These are phyloP conservation scores for Citrus medica DNA, from an alignment of 345 rosid species.

Conservation along the genomic window DNA sequence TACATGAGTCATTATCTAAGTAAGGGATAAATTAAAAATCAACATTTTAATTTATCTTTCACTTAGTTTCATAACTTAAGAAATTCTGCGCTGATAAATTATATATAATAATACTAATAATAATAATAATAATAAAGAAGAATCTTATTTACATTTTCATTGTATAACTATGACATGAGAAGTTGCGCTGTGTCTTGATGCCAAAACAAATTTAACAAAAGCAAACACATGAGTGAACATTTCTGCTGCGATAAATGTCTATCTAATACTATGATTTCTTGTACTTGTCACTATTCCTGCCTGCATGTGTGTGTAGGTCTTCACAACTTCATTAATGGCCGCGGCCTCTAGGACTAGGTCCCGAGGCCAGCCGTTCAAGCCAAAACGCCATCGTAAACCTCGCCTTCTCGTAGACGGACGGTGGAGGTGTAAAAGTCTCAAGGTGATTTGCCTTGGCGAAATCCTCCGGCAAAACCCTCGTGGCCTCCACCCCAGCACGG, in stretches of 20 bases:
- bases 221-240: neutral
- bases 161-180: neutral
- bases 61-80: too few species aligned
- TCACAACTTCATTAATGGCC: slow-evolving; percentile 2
- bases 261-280: neutral
- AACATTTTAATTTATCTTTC: too few species aligned
- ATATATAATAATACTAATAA: too few species aligned
- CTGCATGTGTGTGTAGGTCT: neutral
- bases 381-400: slow-evolving; percentile 28
- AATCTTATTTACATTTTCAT: neutral
- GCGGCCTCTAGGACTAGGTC: slow-evolving; percentile 43
- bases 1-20: too few species aligned
- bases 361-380: slow-evolving; percentile 32
- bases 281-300: neutral
- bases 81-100: too few species aligned
- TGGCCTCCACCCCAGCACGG: slow-evolving; percentile 31
- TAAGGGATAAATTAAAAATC: too few species aligned
- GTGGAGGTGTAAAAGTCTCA: slow-evolving; percentile 5
- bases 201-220: neutral
- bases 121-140: neutral
- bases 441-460: slow-evolving; percentile 26
- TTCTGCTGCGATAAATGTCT: neutral
- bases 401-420: slow-evolving; percentile 24
- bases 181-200: neutral
- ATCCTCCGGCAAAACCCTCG: slow-evolving; percentile 34